Base-by-base conservation (phyloP, 495 filamentous ascomycete genomes). In the Neurospora sp. region DNA sequence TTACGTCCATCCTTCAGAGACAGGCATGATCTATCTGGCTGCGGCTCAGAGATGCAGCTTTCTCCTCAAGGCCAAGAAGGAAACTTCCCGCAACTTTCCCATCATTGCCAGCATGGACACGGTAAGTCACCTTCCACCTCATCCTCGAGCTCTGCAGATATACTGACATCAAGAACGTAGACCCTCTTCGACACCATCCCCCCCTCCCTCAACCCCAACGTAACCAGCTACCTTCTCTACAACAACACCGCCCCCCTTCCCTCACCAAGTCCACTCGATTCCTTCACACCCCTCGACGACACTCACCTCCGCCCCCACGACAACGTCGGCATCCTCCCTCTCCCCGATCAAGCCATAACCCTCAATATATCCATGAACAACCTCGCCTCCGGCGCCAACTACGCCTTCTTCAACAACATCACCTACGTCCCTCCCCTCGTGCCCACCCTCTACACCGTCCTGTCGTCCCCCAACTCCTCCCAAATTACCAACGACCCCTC, bases 391-490 rank as follows among this genome's bases (percentile, higher is more conserved):
- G 93, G 93, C 16, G 90, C 89, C 16, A 93, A 91, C 78, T 94
- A 94, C 76, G 92, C 92, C 71, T 92, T 94, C 80, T 90, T 97
- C 82, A 93, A 96, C 78, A 88, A 91, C 78, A 89, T 93, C 61
- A 91, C 90, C 61, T 97, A 94, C 76, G 86, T 88, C 37, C 48
- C 77, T 8, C 91, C 92, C 39, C 93, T 91, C 76, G 93, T 96
- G 0, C 94, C 94, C 2, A 91, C 90, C 0, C 84, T 97, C 3
- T 97, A 93, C 84, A 90, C 90, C 0, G 93, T 84, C 1, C 82
- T 96, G 31, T 88, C 88, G 0, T 83, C 91, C 7, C 91, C 91
- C 31, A 79, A 87, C 2, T 77, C 85, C 20, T 89, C 91, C 9
- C 9, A 53, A 2, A 1, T 48, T 0, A 48, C 27, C 27, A 37